Conservation (phyloP, 2,329 filamentous ascomycete species). For the Xylaria sp. region DNA sequence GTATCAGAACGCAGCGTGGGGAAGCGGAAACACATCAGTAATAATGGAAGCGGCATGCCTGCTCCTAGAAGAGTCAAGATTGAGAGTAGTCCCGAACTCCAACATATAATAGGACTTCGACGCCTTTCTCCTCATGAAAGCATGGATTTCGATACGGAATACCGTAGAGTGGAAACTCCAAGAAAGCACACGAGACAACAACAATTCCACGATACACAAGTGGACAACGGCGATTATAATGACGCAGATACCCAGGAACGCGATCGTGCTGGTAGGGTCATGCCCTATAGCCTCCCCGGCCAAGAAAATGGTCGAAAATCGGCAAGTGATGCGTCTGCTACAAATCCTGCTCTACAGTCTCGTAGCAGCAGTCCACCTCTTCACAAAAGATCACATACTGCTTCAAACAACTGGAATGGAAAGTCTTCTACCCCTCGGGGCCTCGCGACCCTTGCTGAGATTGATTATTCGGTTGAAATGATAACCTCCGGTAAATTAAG, state of each 20-base stretch:
- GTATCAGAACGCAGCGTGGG: conserved; percentile 56
- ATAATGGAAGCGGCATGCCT: conserved; percentile 32
- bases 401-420: neutral
- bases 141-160: conserved; percentile 63
- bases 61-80: conserved; percentile 48
- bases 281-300: neutral
- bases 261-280: neutral
- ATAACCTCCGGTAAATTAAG: neutral
- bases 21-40: conserved; percentile 51
- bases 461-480: conserved; percentile 28
- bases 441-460: conserved; percentile 36
- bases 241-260: neutral
- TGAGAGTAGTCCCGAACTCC: conserved; percentile 46
- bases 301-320: neutral
- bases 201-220: conserved; percentile 3
- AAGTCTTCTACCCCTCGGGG: conserved; percentile 21
- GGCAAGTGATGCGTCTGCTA: neutral
- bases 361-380: conserved; percentile 9
- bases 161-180: conserved; percentile 50
- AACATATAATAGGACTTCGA: conserved; percentile 35
- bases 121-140: conserved; percentile 57
- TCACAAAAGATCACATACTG: conserved; percentile 2
- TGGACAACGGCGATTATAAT: neutral
- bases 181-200: conserved; percentile 43
- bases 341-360: neutral